Conservation (phyloP, 441 rosid species). For the Euphorbia celastroides region DNA sequence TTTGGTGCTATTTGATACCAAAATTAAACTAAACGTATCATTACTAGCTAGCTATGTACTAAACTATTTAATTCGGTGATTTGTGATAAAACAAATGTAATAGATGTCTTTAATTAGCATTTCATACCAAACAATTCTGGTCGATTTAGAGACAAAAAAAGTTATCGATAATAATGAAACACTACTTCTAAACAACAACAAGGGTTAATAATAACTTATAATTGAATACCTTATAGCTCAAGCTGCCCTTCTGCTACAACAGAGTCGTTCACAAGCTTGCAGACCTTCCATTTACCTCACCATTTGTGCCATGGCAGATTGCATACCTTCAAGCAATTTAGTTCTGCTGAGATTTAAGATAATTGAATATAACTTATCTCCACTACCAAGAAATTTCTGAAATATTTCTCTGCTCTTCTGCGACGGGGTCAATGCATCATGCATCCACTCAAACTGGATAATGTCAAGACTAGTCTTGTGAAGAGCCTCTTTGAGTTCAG, state of each 20-base stretch:
- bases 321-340: constrained; percentile 66
- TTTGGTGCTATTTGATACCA: no score
- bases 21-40: no score
- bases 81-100: no score
- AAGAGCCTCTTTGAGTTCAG: constrained; percentile 71
- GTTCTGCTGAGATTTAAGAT: constrained; percentile 66
- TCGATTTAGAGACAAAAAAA: no score
- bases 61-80: no score
- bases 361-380: constrained; percentile 50
- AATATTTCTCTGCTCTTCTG: constrained; percentile 51
- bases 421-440: constrained; percentile 61
- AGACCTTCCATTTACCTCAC: constrained; percentile 67
- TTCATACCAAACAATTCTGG: no score
- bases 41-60: no score
- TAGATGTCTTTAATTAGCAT: no score
- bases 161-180: no score
- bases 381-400: constrained; percentile 52
- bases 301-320: constrained; percentile 59
- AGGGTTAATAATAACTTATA: no score
- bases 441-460: constrained; percentile 95
- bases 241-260: constrained; percentile 82
- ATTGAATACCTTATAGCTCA: no score
- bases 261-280: constrained; percentile 77
- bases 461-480: constrained; percentile 73
- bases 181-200: no score